Evolutionary conservation across 176 grass and related monocot genomes (phyloP).

Genomic region (Rhynchospora pubera): DNA sequence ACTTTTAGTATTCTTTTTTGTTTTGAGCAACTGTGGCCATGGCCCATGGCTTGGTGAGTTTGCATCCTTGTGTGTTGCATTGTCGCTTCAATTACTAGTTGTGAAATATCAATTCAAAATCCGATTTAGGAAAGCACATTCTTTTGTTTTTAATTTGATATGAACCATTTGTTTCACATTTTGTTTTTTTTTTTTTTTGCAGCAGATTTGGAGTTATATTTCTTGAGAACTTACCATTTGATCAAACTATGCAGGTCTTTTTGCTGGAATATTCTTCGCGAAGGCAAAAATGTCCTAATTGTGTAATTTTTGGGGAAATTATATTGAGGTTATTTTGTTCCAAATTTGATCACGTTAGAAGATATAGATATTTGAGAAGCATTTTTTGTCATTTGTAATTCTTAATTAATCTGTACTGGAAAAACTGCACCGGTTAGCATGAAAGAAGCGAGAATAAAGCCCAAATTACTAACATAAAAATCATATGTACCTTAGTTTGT

Average conservation of each 20-base stretch:
- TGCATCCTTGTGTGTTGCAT: no score
- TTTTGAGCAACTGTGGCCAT: not conserved
- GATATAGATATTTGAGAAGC: not conserved
- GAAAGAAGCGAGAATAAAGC: not conserved
- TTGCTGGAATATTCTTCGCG: constrained; percentile 92
- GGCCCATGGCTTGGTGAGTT: no score
- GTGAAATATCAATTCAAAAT: no score
- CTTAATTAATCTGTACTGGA: not conserved
- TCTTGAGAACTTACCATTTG: not conserved
- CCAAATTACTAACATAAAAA: not conserved
- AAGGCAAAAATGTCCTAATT: constrained; percentile 76
- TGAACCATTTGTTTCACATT: no score
- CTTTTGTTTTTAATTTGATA: no score
- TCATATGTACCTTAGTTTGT: not conserved
- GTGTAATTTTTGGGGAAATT: not conserved
- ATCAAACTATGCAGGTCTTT: constrained; percentile 53
- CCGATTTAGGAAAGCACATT: no score
- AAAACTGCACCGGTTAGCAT: not conserved
- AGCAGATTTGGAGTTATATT: no score
- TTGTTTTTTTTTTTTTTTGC: no score
- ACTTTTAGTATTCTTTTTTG: not conserved
- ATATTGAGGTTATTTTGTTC: not conserved
- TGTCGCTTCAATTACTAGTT: no score
- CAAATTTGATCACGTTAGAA: not conserved
- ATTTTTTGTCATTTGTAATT: not conserved